Conservation (phyloP, 805 yeast species). For the Kurtzmaniella fragi region DNA sequence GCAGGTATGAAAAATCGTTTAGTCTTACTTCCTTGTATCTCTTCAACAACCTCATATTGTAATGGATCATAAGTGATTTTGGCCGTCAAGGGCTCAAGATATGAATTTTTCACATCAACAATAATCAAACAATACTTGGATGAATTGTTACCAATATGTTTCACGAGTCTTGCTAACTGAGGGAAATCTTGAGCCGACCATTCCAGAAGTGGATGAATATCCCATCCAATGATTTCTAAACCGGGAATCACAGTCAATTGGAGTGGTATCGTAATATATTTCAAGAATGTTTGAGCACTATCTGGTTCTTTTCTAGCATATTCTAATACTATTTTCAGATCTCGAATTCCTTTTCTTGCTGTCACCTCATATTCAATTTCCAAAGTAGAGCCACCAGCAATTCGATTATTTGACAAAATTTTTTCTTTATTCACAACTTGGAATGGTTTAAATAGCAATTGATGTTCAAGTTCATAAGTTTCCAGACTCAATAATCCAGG, state of each 20-base stretch:
- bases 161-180: conserved; percentile 7
- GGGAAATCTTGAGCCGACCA: conserved; percentile 16
- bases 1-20: conserved; percentile 69
- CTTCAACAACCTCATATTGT: conserved; percentile 23
- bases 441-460: conserved; percentile 55
- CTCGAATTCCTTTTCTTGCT: conserved; percentile 72
- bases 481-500: conserved; percentile 53
- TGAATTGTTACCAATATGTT: conserved; percentile 18
- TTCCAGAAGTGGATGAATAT: conserved; percentile 54
- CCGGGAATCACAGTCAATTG: conserved; percentile 67
- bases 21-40: conserved; percentile 24
- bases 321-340: conserved; percentile 59
- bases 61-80: conserved; percentile 21
- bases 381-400: conserved; percentile 23
- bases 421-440: conserved; percentile 43
- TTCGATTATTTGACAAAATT: conserved; percentile 25
- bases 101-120: conserved; percentile 75
- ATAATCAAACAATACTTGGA: conserved; percentile 59
- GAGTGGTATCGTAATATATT: conserved; percentile 64
- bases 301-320: conserved; percentile 40
- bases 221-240: conserved; percentile 71
- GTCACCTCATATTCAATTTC: conserved; percentile 51
- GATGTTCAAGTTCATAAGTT: conserved; percentile 70
- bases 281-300: conserved; percentile 25
- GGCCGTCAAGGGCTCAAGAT: conserved; percentile 51